Base-by-base conservation (phyloP, 306 rosid genomes). In the Vigna radiata region DNA sequence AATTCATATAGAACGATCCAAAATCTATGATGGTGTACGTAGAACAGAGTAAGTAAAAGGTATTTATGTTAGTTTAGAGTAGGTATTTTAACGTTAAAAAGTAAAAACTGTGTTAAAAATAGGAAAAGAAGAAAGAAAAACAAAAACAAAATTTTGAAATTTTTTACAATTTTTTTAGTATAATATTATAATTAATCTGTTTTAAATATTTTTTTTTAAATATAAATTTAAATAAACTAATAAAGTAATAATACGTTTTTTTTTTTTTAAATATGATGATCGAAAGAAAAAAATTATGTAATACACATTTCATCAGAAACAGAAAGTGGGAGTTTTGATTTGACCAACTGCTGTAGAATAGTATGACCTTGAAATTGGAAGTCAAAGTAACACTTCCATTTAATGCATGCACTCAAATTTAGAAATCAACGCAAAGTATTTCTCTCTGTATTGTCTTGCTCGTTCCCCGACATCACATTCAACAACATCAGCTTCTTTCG, bases 361-460 rank as follows among this genome's bases (percentile, higher is more conserved):
- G 52, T 23, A 31, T 29, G 8, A 50, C 0, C 48, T 7, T 59
- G 8, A 29, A 5, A 36, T 16, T 50, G 18, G 12, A 21, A 50
- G 43, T 76, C 64, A 50, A 64, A 64, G 43, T 49, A 48, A 65
- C 10, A 52, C 19, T 5, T 21, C 21, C 55, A 23, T 52, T 76
- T 49, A 63, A 75, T 75, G 62, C 52, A 36, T 4, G 25, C 72
- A 39, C 27, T 0, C 31, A 58, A 12, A 15, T 43, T 43, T 12
- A 73, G 44, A 73, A 56, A 58, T 56, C 11, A 39, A 21, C 2
- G 12, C 19, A 21, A 7, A 55, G 8, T 3, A 53, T 8, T 5
- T 48, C 29, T 41, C 21, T 58, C 8, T 56, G 36, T 58, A 14
- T 15, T 31, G 18, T 70, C 48, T 70, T 12, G 6, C 12, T 70